These are phyloP conservation scores for Pelargonium myrrhifolium DNA, from an alignment of 441 rosid genomes.

Conservation along the genomic window DNA sequence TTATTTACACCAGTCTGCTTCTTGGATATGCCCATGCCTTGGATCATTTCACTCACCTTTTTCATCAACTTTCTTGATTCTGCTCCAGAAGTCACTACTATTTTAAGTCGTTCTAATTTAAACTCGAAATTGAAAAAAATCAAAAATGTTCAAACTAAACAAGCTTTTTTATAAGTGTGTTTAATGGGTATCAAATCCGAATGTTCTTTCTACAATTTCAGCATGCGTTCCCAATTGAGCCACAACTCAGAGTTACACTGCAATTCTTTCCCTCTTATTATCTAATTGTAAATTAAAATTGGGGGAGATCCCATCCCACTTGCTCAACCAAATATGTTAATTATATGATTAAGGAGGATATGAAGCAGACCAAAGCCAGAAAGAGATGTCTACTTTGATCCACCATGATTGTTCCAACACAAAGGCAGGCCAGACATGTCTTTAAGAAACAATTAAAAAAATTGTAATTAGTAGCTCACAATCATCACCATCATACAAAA, in stretches of 20 bases:
- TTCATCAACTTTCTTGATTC: too few relatives aligned
- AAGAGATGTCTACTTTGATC: background rate
- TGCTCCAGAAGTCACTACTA: too few relatives aligned
- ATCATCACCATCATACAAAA: conserved; percentile 5
- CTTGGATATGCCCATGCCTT: background rate
- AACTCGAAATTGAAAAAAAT: too few relatives aligned
- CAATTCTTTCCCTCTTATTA: too few relatives aligned
- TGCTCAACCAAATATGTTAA: background rate
- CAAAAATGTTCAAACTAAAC: too few relatives aligned
- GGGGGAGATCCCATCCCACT: background rate
- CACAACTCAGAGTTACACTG: too few relatives aligned
- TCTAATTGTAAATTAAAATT: background rate
- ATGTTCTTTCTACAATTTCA: too few relatives aligned
- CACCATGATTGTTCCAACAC: conserved; percentile 6
- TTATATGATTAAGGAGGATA: background rate
- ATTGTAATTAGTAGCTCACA: background rate
- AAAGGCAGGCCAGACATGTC: conserved; percentile 4
- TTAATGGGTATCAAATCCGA: too few relatives aligned
- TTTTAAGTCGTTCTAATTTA: too few relatives aligned
- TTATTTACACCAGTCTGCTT: background rate
- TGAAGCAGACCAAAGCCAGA: background rate
- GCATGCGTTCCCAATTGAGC: too few relatives aligned
- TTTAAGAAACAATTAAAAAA: background rate
- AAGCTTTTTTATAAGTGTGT: too few relatives aligned
- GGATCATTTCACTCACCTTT: conserved; percentile 2